Percentiles rank a stretch among this genome's conserved stretches.
Conservation (phyloP, 208 protist species). For the Acanthamoeba divionensis region DNA sequence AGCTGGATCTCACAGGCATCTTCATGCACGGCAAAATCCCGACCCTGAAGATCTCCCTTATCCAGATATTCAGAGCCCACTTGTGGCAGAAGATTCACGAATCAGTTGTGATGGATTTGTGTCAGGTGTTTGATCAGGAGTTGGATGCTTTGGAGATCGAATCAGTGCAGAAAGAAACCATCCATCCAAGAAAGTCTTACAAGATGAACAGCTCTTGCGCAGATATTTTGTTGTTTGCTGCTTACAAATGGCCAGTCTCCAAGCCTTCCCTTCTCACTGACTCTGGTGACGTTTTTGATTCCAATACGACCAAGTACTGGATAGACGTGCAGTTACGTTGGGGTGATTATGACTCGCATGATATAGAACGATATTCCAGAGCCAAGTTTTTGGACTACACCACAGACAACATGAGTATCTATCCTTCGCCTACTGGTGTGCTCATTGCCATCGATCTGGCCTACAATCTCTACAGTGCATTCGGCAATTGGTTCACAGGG, state of each 20-base stretch:
- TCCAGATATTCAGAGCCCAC: constrained; percentile 99
- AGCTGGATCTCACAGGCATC: constrained; percentile 99
- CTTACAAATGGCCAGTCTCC: constrained; percentile 94
- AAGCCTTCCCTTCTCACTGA: constrained; percentile 93
- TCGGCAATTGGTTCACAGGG: constrained; percentile 98
- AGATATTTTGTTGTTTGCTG: constrained; percentile 92
- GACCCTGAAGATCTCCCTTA: constrained; percentile 99
- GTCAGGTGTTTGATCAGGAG: constrained; percentile 93
- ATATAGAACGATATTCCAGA: constrained; percentile 98
- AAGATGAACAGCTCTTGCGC: constrained; percentile 97
- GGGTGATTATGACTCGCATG: constrained; percentile 94
- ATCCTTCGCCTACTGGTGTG: constrained; percentile 97
- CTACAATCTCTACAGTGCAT: constrained; percentile 98
- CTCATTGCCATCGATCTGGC: constrained; percentile 98
- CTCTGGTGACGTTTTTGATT: constrained; percentile 85
- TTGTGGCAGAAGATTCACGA: constrained; percentile 99
- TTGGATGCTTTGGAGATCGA: constrained; percentile 97
- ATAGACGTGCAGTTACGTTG: constrained; percentile 99
- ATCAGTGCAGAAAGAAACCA: constrained; percentile 98
- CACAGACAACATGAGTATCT: constrained; percentile 96
- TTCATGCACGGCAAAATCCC: constrained; percentile 99
- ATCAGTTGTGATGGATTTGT: constrained; percentile 97
- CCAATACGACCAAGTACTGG: constrained; percentile 97
- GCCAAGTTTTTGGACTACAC: constrained; percentile 99
- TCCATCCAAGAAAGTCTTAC: constrained; percentile 97